Conservation (phyloP, 371 early-diverging fungal genomes). For the Zancudomyces culisetae region DNA sequence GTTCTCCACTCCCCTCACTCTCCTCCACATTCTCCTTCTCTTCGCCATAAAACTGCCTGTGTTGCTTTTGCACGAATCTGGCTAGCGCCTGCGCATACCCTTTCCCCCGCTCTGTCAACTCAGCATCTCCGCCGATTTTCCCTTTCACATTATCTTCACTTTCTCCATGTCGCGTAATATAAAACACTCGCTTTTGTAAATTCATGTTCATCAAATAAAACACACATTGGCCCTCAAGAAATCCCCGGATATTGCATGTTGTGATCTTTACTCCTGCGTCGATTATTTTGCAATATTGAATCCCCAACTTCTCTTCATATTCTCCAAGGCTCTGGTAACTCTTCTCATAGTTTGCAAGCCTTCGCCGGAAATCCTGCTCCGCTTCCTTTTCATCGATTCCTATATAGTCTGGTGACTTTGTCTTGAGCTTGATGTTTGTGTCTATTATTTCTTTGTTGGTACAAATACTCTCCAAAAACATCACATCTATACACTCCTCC, state of each 20-base stretch:
- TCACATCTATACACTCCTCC: conserved; percentile 42
- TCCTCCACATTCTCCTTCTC: too few species aligned
- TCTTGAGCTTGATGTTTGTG: conserved; percentile 74
- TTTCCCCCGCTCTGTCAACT: conserved; percentile 56
- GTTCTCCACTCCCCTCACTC: conserved; percentile 3
- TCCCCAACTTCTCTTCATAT: conserved; percentile 27
- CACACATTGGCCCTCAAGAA: conserved; percentile 79
- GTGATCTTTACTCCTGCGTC: conserved; percentile 47
- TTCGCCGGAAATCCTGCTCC: conserved; percentile 63
- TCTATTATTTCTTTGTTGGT: conserved; percentile 61
- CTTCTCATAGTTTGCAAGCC: conserved; percentile 74
- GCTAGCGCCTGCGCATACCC: conserved; percentile 50
- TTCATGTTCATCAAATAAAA: conserved; percentile 96
- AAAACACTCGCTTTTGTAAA: conserved; percentile 68
- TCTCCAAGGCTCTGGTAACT: conserved; percentile 61
- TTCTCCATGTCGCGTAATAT: conserved; percentile 79
- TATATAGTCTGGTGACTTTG: conserved; percentile 79
- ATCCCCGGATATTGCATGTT: conserved; percentile 66
- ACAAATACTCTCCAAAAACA: conserved; percentile 90
- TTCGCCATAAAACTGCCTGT: conserved; percentile 11
- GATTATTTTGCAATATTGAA: conserved; percentile 57
- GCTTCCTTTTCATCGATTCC: conserved; percentile 59
- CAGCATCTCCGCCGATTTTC: conserved; percentile 86
- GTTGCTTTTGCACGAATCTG: conserved; percentile 20
- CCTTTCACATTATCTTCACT: conserved; percentile 64